Evolutionary conservation across 2,329 filamentous ascomycete species (phyloP), one percentile per base, ranked within the genome.

Genomic region (Epichloe sibirici): DNA sequence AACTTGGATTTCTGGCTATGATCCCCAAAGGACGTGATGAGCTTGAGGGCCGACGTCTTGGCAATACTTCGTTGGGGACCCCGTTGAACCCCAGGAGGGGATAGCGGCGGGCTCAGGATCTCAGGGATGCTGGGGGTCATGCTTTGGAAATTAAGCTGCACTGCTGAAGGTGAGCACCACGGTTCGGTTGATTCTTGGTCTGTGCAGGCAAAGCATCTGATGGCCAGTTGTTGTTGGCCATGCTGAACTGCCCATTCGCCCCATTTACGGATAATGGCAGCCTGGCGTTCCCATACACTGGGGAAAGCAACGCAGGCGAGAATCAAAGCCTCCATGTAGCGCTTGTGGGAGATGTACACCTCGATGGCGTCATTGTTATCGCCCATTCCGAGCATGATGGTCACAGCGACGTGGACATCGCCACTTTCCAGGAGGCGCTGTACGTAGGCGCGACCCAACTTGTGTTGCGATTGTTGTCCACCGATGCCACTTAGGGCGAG

Each of bases 361-460:
- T 98, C 93, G 55, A 98, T 90, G 0, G 93, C 93, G 65, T 98
- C 91, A 58, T 94, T 91, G 60, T 88, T 77, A 63, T 97, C 91
- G 2, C 90, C 90, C 68, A 98, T 82, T 13, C 90, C 90, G 37
- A 98, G 82, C 67, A 98, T 82, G 56, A 97, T 91, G 0, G 91
- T 91, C 17, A 90, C 90, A 5, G 93, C 90, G 0, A 89, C 89
- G 64, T 98, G 90, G 2, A 96, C 75, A 61, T 98, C 93, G 31
- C 89, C 90, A 57, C 85, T 88, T 66, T 94, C 90, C 1, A 98
- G 77, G 1, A 98, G 75, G 48, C 90, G 83, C 66, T 95, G 90
- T 1, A 95, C 88, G 60, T 95, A 95, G 3, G 89, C 85, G 53
- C 91, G 86, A 1, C 88, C 90, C 15, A 97, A 81, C 66, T 95